Conservation (phyloP, 2,329 filamentous ascomycete species). For the Calycina marina region DNA sequence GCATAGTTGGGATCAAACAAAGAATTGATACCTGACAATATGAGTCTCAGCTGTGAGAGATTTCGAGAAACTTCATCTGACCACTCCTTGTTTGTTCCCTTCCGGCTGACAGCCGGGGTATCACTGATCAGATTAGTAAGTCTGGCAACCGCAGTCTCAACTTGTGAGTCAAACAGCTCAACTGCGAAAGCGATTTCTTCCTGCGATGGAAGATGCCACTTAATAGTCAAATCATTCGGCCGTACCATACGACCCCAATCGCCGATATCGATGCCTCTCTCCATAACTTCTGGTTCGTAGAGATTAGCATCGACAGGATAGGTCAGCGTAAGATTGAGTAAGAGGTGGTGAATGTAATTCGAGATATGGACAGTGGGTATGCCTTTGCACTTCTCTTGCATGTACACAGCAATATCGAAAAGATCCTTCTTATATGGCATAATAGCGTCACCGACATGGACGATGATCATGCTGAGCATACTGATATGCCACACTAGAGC, state of each 20-base stretch:
- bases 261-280: slow-evolving; percentile 55
- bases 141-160: slow-evolving; percentile 58
- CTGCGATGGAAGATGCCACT: slow-evolving; percentile 75
- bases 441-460: slow-evolving; percentile 84
- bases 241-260: slow-evolving; percentile 77
- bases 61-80: slow-evolving; percentile 91
- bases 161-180: slow-evolving; percentile 75
- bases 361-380: slow-evolving; percentile 92
- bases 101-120: slow-evolving; percentile 68
- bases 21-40: slow-evolving; percentile 78
- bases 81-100: slow-evolving; percentile 97
- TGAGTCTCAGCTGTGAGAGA: slow-evolving; percentile 73
- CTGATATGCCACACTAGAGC: slow-evolving; percentile 94
- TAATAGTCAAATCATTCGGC: slow-evolving; percentile 64
- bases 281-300: slow-evolving; percentile 65
- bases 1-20: slow-evolving; percentile 72
- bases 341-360: slow-evolving; percentile 91
- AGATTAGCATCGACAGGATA: slow-evolving; percentile 83
- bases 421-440: slow-evolving; percentile 80
- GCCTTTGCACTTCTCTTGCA: slow-evolving; percentile 91
- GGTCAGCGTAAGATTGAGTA: slow-evolving; percentile 86
- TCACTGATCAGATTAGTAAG: slow-evolving; percentile 69
- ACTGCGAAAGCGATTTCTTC: slow-evolving; percentile 81
- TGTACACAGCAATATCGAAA: slow-evolving; percentile 82
- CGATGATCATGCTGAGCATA: slow-evolving; percentile 94